Base-by-base conservation (phyloP, 192 early-diverging fungal species). In the Phlyctochytrium bullatum region DNA sequence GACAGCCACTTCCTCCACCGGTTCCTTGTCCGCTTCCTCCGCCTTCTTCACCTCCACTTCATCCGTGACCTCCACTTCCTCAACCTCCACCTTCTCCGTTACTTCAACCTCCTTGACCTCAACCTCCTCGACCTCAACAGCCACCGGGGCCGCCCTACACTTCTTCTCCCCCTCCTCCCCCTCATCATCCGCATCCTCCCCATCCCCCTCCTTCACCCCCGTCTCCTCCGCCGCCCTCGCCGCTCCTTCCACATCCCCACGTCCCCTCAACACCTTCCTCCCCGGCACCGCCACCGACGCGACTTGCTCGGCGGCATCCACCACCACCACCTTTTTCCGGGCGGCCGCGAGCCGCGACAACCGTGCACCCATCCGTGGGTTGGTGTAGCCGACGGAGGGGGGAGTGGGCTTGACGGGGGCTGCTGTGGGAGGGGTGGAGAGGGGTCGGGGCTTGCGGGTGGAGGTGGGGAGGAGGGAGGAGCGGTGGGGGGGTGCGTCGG, bases 151-250 rank as follows among this genome's bases (percentile, higher is more conserved):
- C 16, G 27, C 54, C 25, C 54, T 14, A 50, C 40, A n/a, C 40
- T 50, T 14, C 54, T 57, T 25, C 12, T 57, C 16, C 27, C 25
- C 54, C 14, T 27, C 54, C 12, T 57, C 54, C 10, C 25, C 54
- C 27, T 57, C 54, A 57, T 57, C 54, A 28, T 57, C 54, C 14
- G 54, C 54, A 57, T 57, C 54, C 12, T 57, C 27, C 14, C 27
- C 54, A 10, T 28, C 54, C 12, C 27, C 27, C 40, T 14, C 40
- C 10, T 47, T 20, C 20, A 14, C 40, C 40, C 40, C 10, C 6
- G 40, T 6, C 20, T 47, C 40, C 40, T 6, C 40, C 6, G 40
- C 40, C 6, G 40, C 40, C 20, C 40, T 14, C 10, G 40, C 40
- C 20, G 40, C 40, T 47, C 40, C 20, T 47, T 47, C 40, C 20